A percentile compares a stretch with the other conserved stretches of the same genome.
Conservation (phyloP, 164 flowering plant species). For the Macadamia tetraphylla region DNA sequence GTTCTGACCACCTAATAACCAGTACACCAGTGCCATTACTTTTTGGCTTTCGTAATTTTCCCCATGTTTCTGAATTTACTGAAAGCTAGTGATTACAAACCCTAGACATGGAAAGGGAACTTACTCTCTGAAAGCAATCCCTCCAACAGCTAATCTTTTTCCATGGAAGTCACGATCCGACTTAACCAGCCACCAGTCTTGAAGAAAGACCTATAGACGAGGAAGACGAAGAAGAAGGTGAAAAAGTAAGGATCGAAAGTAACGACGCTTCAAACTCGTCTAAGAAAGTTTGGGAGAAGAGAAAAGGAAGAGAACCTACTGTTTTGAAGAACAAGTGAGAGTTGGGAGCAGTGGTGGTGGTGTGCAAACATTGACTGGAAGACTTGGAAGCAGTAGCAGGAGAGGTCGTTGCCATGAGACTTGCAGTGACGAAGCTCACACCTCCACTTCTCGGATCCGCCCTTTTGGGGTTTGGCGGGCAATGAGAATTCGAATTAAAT, state of each 20-base stretch:
- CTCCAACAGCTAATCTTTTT: neutral
- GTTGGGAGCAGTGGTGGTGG: neutral
- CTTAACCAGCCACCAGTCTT: conserved; percentile 1
- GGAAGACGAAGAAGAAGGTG: neutral
- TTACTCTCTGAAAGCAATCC: neutral
- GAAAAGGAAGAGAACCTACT: neutral
- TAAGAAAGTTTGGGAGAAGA: neutral
- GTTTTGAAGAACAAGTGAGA: neutral
- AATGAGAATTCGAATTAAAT: too few relatives aligned
- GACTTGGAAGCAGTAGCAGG: neutral
- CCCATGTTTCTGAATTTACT: too few relatives aligned
- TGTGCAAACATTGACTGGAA: too few relatives aligned
- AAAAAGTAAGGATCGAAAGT: neutral
- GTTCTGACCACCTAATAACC: too few relatives aligned
- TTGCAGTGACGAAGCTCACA: neutral
- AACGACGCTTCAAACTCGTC: neutral
- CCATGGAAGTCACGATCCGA: neutral
- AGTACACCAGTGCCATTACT: too few relatives aligned
- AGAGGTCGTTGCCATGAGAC: neutral
- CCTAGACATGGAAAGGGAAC: neutral
- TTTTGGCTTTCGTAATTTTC: too few relatives aligned
- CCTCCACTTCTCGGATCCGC: too few relatives aligned
- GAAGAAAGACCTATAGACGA: neutral
- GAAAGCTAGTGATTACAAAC: too few relatives aligned
- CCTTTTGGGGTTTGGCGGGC: too few relatives aligned